Evolutionary conservation across 1,284 basidiomycete species (phyloP).

Genomic region (Wolfiporia cocos): DNA sequence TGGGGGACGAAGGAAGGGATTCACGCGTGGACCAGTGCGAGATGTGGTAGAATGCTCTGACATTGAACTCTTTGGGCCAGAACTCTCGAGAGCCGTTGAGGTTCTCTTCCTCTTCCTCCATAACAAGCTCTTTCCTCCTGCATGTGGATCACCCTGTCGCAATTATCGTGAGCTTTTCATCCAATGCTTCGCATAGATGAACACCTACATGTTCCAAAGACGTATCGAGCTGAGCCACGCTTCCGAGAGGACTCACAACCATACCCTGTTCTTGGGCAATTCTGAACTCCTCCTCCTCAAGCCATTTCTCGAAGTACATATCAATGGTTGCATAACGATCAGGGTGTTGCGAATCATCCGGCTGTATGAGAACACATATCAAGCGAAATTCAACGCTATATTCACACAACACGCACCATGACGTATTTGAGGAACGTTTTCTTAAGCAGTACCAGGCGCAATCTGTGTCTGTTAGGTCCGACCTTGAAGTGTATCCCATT

Average conservation of each 20-base stretch:
- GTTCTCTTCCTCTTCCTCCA: slow-evolving; percentile 43
- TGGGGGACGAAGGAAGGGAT: slow-evolving; percentile 31
- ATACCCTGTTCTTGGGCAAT: slow-evolving; percentile 45
- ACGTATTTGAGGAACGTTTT: slow-evolving; percentile 59
- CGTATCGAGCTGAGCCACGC: no score
- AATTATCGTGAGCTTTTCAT: no score
- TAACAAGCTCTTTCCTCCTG: slow-evolving; percentile 41
- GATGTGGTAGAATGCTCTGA: slow-evolving; percentile 41
- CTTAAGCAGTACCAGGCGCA: slow-evolving; percentile 63
- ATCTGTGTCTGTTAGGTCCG: slow-evolving; percentile 59
- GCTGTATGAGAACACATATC: slow-evolving; percentile 38
- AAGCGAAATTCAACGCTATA: slow-evolving; percentile 1
- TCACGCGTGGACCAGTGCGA: slow-evolving; percentile 31
- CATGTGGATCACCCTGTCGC: no score
- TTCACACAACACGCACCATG: slow-evolving; percentile 48
- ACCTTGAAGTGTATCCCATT: slow-evolving; percentile 67
- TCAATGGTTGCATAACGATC: slow-evolving; percentile 61
- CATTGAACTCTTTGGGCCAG: slow-evolving; percentile 26
- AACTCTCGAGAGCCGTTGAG: no score
- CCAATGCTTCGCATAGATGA: no score
- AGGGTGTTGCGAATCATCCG: slow-evolving; percentile 69
- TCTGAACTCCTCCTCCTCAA: slow-evolving; percentile 66
- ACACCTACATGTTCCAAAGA: no score
- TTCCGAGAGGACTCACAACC: slow-evolving; percentile 13
- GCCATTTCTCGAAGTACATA: slow-evolving; percentile 70